Evolutionary conservation across 257 asterid genomes (phyloP).

Genomic region (Penstemon newberryi): DNA sequence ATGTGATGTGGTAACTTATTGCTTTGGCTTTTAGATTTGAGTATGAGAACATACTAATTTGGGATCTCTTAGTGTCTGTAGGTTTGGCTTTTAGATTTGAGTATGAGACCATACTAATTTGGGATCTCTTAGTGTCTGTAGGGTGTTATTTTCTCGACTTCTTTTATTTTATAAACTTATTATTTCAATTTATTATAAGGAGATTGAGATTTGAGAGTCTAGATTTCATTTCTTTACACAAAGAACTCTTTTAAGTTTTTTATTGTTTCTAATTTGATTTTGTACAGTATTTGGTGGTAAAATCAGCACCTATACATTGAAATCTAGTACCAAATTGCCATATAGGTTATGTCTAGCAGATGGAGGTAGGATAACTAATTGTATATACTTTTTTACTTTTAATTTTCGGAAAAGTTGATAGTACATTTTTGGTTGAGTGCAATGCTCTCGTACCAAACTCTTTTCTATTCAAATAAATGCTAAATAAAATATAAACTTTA

Average conservation of each 20-base stretch:
- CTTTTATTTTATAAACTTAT: no score
- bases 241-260: not conserved
- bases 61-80: no score
- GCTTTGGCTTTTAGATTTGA: no score
- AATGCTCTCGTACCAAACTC: conserved; percentile 16
- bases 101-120: no score
- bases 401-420: conserved; percentile 5
- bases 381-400: no score
- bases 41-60: no score
- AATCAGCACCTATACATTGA: conserved; percentile 14
- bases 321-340: conserved; percentile 1
- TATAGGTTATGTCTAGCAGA: conserved; percentile 6
- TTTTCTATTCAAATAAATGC: conserved; percentile 10
- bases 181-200: no score
- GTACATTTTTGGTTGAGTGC: not conserved
- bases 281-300: not conserved
- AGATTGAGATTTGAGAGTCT: not conserved
- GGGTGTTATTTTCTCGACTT: no score
- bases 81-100: no score
- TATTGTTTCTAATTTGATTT: no score
- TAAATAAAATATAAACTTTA: conserved; percentile 4
- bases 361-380: not conserved
- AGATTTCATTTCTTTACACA: not conserved
- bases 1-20: not conserved
- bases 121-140: no score